Percentiles rank a stretch among this genome's conserved stretches.
Evolutionary conservation across 2,329 filamentous ascomycete genomes (phyloP).

Genomic region (Mycosphaerella sp.): DNA sequence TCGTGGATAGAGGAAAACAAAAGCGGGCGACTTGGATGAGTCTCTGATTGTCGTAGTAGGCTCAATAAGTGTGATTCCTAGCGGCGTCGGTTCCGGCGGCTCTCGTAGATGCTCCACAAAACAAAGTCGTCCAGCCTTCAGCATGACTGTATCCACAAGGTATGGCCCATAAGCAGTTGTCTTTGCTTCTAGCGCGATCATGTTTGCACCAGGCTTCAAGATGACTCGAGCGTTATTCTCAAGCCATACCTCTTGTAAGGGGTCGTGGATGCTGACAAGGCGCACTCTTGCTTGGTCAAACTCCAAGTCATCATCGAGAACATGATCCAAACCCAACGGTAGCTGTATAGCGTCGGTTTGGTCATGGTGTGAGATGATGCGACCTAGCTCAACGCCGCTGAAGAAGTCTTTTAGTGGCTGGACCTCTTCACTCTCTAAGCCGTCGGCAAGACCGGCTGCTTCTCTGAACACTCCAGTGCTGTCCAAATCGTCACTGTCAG

Average conservation of each 20-base stretch:
- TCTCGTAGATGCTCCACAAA: conserved; percentile 54
- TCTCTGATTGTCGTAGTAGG: conserved; percentile 20
- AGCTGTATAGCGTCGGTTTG: conserved; percentile 70
- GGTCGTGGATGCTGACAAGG: conserved; percentile 52
- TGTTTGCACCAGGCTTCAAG: conserved; percentile 52
- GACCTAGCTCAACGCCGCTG: conserved; percentile 59
- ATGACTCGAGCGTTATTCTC: conserved; percentile 43
- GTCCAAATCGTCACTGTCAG: conserved; percentile 35
- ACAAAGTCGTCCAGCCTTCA: conserved; percentile 57
- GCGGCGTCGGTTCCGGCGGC: conserved; percentile 42
- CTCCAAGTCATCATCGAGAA: conserved; percentile 64
- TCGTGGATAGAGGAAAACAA: conserved; percentile 67
- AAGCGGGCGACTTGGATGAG: conserved; percentile 28
- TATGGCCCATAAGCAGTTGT: conserved; percentile 66
- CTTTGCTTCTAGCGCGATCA: conserved; percentile 46
- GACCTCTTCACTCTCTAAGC: conserved; percentile 55
- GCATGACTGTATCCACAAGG: conserved; percentile 62
- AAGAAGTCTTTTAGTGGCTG: conserved; percentile 71
- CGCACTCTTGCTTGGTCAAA: conserved; percentile 60
- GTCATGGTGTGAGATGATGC: conserved; percentile 61
- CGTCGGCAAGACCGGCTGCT: conserved; percentile 44
- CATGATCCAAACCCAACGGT: conserved; percentile 59
- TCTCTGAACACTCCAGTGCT: conserved; percentile 36
- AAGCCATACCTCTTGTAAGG: conserved; percentile 61
- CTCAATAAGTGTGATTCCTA: conserved; percentile 43